These are phyloP conservation scores for Lepiota subincarnata DNA, from an alignment of 768 basidiomycete species.

Conservation along the genomic window DNA sequence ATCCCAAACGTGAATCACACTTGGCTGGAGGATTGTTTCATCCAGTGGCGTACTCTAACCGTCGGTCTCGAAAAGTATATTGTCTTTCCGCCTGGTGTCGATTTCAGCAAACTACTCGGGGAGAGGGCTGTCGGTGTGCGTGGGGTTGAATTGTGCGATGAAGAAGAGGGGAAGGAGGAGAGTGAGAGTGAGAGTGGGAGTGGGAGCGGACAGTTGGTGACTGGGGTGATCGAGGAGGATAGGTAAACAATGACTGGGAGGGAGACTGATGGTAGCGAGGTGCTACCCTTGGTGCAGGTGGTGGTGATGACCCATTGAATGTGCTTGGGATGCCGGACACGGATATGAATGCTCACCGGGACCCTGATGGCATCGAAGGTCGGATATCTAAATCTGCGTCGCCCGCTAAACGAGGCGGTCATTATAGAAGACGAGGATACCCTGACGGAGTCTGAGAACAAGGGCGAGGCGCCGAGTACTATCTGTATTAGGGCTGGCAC, in stretches of 20 bases:
- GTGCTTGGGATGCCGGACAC: constrained; percentile 11
- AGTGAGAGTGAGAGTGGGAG: constrained; percentile 10
- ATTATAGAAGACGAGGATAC: neutral
- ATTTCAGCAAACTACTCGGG: constrained; percentile 50
- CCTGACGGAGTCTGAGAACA: neutral
- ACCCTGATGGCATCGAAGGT: constrained; percentile 7
- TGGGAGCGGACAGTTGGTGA: neutral
- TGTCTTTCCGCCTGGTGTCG: constrained; percentile 60
- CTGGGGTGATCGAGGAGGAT: too few species aligned
- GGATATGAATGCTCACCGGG: neutral
- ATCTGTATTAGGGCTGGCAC: too few species aligned
- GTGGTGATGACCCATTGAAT: constrained; percentile 3
- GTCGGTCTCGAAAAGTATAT: constrained; percentile 65
- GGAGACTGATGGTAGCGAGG: neutral
- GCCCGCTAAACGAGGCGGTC: neutral
- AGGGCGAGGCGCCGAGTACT: constrained; percentile 7
- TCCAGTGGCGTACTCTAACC: constrained; percentile 70
- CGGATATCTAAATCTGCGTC: constrained; percentile 1
- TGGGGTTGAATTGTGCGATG: constrained; percentile 21
- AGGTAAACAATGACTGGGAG: too few species aligned
- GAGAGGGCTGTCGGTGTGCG: constrained; percentile 34
- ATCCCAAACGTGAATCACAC: constrained; percentile 86
- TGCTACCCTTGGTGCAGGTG: neutral
- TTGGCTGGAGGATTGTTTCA: constrained; percentile 90
- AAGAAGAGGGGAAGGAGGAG: constrained; percentile 22